Conservation (phyloP, 345 rosid species). For the Microthlaspi erraticum region DNA sequence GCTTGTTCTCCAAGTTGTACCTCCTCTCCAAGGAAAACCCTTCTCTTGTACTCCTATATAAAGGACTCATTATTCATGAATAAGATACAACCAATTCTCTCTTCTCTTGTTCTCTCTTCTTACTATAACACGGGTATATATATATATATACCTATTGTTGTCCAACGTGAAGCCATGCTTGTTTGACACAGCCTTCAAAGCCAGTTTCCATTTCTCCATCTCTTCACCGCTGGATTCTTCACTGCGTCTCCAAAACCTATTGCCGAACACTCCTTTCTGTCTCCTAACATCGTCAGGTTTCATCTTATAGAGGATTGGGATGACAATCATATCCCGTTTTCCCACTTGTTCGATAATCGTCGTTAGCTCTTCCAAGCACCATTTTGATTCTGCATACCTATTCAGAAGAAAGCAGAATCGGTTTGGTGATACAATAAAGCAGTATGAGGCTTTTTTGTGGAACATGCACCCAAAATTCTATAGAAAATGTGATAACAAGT, state of each 20-base stretch:
- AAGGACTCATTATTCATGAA: too few species aligned
- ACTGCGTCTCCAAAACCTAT: neutral
- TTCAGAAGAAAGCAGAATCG: neutral
- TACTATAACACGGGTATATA: too few species aligned
- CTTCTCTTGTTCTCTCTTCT: too few species aligned
- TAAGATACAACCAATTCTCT: too few species aligned
- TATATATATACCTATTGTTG: neutral
- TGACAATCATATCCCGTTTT: neutral
- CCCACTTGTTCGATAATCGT: neutral
- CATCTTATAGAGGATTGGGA: slow-evolving; percentile 10
- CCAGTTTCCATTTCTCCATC: neutral
- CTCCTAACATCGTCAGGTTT: neutral
- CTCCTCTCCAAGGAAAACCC: too few species aligned
- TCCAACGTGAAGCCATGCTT: neutral
- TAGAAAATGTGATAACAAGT: too few species aligned
- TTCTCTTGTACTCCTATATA: too few species aligned
- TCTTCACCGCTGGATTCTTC: neutral
- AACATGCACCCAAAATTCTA: too few species aligned
- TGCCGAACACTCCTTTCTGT: neutral
- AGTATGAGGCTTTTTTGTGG: too few species aligned
- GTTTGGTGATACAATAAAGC: too few species aligned
- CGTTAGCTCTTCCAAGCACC: neutral
- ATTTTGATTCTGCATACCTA: slow-evolving; percentile 3
- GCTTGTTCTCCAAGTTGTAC: too few species aligned
- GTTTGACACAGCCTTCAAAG: slow-evolving; percentile 9